Conservation (phyloP, 805 yeast species). For the Saccharomycopsis sp. region DNA sequence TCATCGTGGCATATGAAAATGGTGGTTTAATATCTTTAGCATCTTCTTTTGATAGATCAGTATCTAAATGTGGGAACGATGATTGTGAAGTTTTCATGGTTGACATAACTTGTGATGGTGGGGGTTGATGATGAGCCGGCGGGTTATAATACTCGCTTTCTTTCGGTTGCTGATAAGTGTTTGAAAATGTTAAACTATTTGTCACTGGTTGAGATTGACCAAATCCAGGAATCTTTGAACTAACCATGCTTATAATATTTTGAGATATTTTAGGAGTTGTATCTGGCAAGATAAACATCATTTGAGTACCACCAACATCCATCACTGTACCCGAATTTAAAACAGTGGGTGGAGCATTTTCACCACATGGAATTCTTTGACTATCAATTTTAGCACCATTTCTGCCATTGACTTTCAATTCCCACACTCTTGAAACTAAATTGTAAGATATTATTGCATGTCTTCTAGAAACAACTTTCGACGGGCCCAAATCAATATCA, state of each 20-base stretch:
- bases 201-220: constrained; percentile 14
- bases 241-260: constrained; percentile 29
- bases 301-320: constrained; percentile 95
- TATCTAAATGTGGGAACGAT: constrained; percentile 23
- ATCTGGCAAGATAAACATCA: constrained; percentile 98
- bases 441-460: constrained; percentile 85
- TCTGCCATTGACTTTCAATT: constrained; percentile 73
- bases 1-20: constrained; percentile 95
- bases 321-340: constrained; percentile 82
- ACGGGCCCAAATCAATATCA: constrained; percentile 92
- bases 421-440: constrained; percentile 74
- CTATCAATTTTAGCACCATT: constrained; percentile 93
- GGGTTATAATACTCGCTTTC: constrained; percentile 1
- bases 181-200: constrained; percentile 16
- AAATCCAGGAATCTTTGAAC: constrained; percentile 27
- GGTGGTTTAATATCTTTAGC: constrained; percentile 95
- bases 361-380: constrained; percentile 37
- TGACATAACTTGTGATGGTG: neutral
- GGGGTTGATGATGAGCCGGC: too few relatives aligned
- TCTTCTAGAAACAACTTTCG: constrained; percentile 89
- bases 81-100: constrained; percentile 15
- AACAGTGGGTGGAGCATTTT: constrained; percentile 39
- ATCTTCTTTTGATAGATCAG: constrained; percentile 81
- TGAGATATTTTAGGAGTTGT: constrained; percentile 61
- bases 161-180: constrained; percentile 22